Conservation (phyloP, 2,329 filamentous ascomycete species). For the Tolypocladium paradoxum region DNA sequence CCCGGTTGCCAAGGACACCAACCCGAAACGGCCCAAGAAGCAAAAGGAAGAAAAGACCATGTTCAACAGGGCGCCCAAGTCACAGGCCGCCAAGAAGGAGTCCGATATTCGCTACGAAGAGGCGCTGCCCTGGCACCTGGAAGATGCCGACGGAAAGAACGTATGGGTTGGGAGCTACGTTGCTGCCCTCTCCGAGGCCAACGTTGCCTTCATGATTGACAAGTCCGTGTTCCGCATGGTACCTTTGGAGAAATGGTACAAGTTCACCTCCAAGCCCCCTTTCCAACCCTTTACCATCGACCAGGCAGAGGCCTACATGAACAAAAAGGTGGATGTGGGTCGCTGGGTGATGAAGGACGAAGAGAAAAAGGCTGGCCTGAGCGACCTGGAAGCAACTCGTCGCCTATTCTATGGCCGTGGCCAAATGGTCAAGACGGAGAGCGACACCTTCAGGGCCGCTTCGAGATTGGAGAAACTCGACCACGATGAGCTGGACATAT, state of each 20-base stretch:
- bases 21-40: constrained; percentile 43
- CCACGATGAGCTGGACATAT: constrained; percentile 58
- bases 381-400: constrained; percentile 51
- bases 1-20: constrained; percentile 55
- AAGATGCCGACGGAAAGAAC: constrained; percentile 93
- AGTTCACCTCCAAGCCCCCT: constrained; percentile 68
- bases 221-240: constrained; percentile 69
- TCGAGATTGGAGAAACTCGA: constrained; percentile 56
- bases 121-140: constrained; percentile 89
- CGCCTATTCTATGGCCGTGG: constrained; percentile 39
- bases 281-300: constrained; percentile 72
- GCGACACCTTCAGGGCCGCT: constrained; percentile 48
- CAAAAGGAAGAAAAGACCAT: constrained; percentile 79
- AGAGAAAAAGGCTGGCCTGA: constrained; percentile 43
- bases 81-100: constrained; percentile 70
- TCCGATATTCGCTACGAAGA: constrained; percentile 79
- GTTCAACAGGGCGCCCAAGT: constrained; percentile 69
- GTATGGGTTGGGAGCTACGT: constrained; percentile 91
- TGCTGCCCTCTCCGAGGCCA: constrained; percentile 74
- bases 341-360: constrained; percentile 70
- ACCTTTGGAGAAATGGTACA: constrained; percentile 93
- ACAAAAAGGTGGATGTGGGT: constrained; percentile 62
- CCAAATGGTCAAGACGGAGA: constrained; percentile 57
- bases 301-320: constrained; percentile 76
- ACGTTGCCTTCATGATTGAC: constrained; percentile 67